Evolutionary conservation across 2,329 filamentous ascomycete genomes (phyloP), one percentile per base, ranked within the genome.

Genomic region (Aspergillus clavatus): DNA sequence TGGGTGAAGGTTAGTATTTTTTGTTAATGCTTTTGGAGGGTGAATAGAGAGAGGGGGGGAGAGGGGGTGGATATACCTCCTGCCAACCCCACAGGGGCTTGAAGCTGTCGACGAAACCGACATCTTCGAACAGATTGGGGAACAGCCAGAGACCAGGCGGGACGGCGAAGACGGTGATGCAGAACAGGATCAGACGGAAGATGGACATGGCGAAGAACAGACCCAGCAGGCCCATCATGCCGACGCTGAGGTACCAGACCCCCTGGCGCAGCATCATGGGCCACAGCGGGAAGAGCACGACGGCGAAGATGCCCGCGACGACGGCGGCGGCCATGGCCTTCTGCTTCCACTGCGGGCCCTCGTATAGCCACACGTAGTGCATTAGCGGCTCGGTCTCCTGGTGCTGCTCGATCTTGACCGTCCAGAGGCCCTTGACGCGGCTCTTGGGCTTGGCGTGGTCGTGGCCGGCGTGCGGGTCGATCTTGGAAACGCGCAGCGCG

Each of bases 161-260:
- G 1, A 82, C 77, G 12, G 79, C 77, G 63, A 97, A 95, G 70
- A 95, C 89, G 18, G 93, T 97, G 65, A 95, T 72, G 65, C 88
- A 85, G 75, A 98, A 98, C 22, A 98, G 76, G 50, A 98, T 95
- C 45, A 97, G 79, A 48, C 93, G 84, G 80, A 98, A 89, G 62
- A 98, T 95, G 5, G 91, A 87, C 93, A 98, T 97, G 62, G 83
- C 81, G 70, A 98, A 97, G 81, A 98, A 98, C 40, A 95, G 73
- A 45, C 87, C 93, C 37, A 98, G 80, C 23, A 97, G 75, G 35
- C 88, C 86, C 54, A 98, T 78, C 79, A 95, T 86, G 48, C 85
- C 91, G 82, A 95, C 95, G 68, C 87, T 93, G 33, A 97, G 77
- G 69, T 98, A 97, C 87, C 95, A 98, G 39, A 97, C 93, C 42